Base-by-base conservation (phyloP, 306 rosid species). In the Malus sylvestris region DNA sequence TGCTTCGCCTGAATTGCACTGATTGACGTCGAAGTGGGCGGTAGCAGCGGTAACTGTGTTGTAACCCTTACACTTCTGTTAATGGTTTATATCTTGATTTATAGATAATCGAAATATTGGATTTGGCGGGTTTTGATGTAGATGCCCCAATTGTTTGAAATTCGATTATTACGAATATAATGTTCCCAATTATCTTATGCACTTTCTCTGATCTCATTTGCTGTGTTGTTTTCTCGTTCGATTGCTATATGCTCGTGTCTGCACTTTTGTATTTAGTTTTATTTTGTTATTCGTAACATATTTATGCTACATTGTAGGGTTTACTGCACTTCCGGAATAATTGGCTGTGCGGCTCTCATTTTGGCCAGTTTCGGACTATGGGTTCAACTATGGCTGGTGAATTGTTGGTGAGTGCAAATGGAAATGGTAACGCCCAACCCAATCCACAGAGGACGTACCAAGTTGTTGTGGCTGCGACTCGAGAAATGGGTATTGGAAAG, bases 401-500 rank as follows among this genome's bases (percentile, higher is more conserved):
- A 79, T 78, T 83, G 60, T 59, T 79, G 86, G 81, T 73, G 20
- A 78, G 68, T 62, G 19, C 81, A n/a, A 85, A 89, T 60, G 96
- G 93, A 44, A 92, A 73, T 81, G 86, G 46, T 14, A 85, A 75
- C 66, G 52, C 84, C n/a, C 87, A 76, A 46, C 84, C 84, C 35
- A 75, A 69, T 78, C 98, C 88, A 3, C 93, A 46, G 83, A 92
- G 99, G 88, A 88, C 91, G 55, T 92, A 89, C 86, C 97, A 96
- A 88, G 96, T 87, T 71, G 93, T 96, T 23, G 97, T 91, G 76
- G 91, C 93, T 82, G 93, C 97, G 10, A 92, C 98, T 33, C 84
- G 66, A 70, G 91, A 87, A 49, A 83, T 87, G 97, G 99, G 99
- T 22, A 96, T 96, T 80, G 93, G 96, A 13, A 92, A 85, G 83